Conservation (phyloP, 371 early-diverging fungal genomes). For the Chytridium lagenaria region DNA sequence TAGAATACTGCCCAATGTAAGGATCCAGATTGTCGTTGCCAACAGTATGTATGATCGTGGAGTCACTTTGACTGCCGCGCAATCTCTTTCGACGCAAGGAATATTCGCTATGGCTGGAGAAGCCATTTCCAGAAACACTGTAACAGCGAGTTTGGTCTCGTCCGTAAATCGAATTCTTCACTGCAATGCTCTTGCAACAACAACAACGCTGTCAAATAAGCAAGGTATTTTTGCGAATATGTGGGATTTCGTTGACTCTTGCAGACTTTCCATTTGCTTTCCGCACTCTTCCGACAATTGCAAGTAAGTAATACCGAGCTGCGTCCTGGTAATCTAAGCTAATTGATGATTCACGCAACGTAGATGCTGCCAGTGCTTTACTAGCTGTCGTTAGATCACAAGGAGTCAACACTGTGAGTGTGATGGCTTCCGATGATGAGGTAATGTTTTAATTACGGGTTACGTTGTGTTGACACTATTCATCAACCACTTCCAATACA, state of each 20-base stretch:
- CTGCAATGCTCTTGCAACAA: conserved; percentile 6
- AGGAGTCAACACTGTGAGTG: neutral
- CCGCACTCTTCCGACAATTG: neutral
- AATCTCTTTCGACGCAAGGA: neutral
- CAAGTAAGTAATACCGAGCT: neutral
- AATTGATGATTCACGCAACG: neutral
- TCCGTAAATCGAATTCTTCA: conserved; percentile 9
- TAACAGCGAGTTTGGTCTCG: neutral
- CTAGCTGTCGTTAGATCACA: neutral
- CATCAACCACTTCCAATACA: too few species aligned
- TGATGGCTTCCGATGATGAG: conserved; percentile 6
- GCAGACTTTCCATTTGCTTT: conserved; percentile 1
- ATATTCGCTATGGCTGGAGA: conserved; percentile 7
- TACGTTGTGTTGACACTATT: too few species aligned
- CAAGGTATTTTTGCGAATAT: neutral
- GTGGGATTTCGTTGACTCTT: neutral
- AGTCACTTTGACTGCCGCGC: neutral
- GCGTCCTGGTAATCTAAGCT: neutral
- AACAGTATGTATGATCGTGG: conserved; percentile 18
- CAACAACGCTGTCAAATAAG: conserved; percentile 5
- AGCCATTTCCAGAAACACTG: neutral
- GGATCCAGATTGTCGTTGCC: neutral
- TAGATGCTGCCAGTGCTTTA: neutral
- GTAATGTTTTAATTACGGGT: neutral
- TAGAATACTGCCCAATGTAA: conserved; percentile 2